Evolutionary conservation across 306 rosid species (phyloP).

Genomic region (Gleditsia sinensis): DNA sequence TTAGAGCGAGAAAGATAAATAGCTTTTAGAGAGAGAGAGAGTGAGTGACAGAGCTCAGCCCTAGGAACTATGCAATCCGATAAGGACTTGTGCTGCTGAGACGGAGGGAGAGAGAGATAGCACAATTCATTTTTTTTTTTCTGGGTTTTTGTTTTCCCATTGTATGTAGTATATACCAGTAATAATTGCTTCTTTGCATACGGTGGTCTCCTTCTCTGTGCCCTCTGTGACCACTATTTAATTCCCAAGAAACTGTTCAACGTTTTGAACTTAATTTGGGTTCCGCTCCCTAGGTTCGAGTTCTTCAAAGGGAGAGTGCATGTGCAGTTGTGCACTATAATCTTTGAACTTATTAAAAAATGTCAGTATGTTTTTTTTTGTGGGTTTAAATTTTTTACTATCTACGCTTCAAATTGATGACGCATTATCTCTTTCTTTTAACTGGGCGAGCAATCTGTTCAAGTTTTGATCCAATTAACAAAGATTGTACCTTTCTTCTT

Average conservation of each 20-base stretch:
- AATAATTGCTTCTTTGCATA: conserved; percentile 39
- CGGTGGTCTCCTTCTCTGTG: conserved; percentile 42
- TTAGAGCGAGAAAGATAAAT: conserved; percentile 37
- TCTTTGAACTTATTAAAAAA: conserved; percentile 7
- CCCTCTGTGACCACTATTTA: conserved; percentile 41
- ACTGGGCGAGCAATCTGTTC: not conserved
- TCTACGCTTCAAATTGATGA: conserved; percentile 4
- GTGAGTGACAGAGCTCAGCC: conserved; percentile 29
- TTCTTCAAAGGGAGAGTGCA: conserved; percentile 3
- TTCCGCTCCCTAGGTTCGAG: conserved; percentile 17
- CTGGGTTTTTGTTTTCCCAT: conserved; percentile 15
- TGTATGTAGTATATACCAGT: conserved; percentile 16
- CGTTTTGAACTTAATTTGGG: conserved; percentile 31
- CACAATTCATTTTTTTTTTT: not conserved
- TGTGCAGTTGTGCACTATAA: not conserved
- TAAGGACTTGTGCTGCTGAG: conserved; percentile 62
- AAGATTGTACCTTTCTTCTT: conserved; percentile 16
- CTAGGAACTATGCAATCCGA: conserved; percentile 62
- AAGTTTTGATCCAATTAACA: conserved; percentile 13
- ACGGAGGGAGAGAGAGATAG: not conserved
- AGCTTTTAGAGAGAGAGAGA: conserved; percentile 35
- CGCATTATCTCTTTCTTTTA: conserved; percentile 23
- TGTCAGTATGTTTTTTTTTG: conserved; percentile 39
- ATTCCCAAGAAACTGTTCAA: conserved; percentile 43
- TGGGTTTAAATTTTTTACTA: not conserved